Evolutionary conservation across 176 grass and related monocot genomes (phyloP), one percentile per base, ranked within the genome.

Genomic region (Miscanthus lutarioriparius): DNA sequence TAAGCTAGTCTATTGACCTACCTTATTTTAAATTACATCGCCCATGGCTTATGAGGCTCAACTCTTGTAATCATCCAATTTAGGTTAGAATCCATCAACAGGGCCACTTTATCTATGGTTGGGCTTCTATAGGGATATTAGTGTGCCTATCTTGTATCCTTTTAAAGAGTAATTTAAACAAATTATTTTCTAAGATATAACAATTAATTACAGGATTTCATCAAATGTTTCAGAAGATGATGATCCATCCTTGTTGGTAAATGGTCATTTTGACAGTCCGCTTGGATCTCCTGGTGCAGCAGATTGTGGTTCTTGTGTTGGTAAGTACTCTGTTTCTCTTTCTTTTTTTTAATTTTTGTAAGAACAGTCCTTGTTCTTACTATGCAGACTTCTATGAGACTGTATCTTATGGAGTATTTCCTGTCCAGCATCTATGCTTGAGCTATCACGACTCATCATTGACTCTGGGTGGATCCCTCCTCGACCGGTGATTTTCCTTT

Each of bases 271-370:
- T 86, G 96, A 98, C 37, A 95, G 96, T 83, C 93, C 96, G 36
- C 87, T 95, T 90, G 96, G 96, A 75, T 98, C 96, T 84, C 93
- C 91, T 83, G 96, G 96, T 65, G 96, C 96, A 32, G 89, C 89
- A 17, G 96, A 98, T 68, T 98, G 96, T 92, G 96, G 96, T 86
- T 98, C 96, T 87, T 98, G 96, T 95, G 96, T 98, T 90, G 96
- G 96, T 98, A 81, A 81, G 85, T 84, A 67, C 38, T 73, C 58
- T 25, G 10, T 59, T 58, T 58, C 7, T 58, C 53, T 58, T 22
- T 9, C 7, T 58, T n/a, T 8, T 33, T 33, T 35, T 35, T 35
- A 35, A 47, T 58, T 62, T 66, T 83, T 74, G 28, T 69, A 44
- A n/a, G 41, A 44, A 81, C 25, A 56, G 30, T 69, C 8, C 5